Evolutionary conservation across 1,284 basidiomycete species (phyloP).

Genomic region (Erythrobasidium hasegawianum): DNA sequence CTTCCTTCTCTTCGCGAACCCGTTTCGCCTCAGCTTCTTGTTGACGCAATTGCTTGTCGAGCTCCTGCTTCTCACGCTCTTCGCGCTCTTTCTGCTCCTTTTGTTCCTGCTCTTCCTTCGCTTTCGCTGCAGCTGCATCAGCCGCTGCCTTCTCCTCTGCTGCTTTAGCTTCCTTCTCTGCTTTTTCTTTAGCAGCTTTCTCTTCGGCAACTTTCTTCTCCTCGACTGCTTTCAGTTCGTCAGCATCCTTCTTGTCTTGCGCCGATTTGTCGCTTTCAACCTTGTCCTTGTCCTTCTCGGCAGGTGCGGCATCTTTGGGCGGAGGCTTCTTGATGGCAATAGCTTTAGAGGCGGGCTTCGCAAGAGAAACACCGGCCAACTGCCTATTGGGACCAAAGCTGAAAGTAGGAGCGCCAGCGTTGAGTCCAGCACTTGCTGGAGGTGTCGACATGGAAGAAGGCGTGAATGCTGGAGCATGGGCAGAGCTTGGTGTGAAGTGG

Average conservation of each 20-base stretch:
- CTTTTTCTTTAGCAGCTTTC: slow-evolving; percentile 41
- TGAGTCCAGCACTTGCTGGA: slow-evolving; percentile 29
- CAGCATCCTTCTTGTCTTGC: slow-evolving; percentile 12
- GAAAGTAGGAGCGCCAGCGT: slow-evolving; percentile 20
- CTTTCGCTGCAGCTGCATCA: slow-evolving; percentile 14
- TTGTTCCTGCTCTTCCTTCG: slow-evolving; percentile 13
- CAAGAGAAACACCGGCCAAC: slow-evolving; percentile 14
- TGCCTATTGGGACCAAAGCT: slow-evolving; percentile 22
- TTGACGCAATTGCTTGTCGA: slow-evolving; percentile 17
- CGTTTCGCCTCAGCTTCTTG: slow-evolving; percentile 39
- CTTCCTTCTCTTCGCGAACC: slow-evolving; percentile 49
- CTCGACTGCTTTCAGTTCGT: slow-evolving; percentile 30
- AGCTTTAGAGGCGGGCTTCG: slow-evolving; percentile 36
- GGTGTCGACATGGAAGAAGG: slow-evolving; percentile 14
- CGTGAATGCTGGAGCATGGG: slow-evolving; percentile 32
- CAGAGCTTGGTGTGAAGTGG: slow-evolving; percentile 8
- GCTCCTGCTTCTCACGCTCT: slow-evolving; percentile 26
- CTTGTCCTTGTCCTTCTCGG: slow-evolving; percentile 36
- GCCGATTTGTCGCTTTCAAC: slow-evolving; percentile 34
- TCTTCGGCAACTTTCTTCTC: slow-evolving; percentile 47
- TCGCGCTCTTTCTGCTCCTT: slow-evolving; percentile 44
- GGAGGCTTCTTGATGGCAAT: slow-evolving; percentile 43
- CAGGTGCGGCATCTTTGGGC: slow-evolving; percentile 38
- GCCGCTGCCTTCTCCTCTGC: slow-evolving; percentile 29
- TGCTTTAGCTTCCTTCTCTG: slow-evolving; percentile 8